Base-by-base conservation (phyloP, 768 basidiomycete species). In the Agrocybe pediades region DNA sequence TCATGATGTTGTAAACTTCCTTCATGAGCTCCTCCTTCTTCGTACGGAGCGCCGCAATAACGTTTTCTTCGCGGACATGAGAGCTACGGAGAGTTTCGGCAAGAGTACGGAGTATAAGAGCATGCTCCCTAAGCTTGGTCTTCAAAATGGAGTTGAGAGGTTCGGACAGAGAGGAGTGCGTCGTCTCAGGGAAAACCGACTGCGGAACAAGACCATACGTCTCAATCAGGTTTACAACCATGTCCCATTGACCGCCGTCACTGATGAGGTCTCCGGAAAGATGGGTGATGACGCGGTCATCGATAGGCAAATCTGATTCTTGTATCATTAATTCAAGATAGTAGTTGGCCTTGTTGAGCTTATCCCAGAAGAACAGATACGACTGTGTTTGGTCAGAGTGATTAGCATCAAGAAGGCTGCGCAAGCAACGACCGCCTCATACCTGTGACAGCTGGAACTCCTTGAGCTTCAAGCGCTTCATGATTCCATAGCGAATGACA, bases 181-280 rank as follows among this genome's bases (percentile, higher is more conserved):
- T 83, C 0, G 91, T 90, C 70, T 98, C 92, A 19, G 94, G 92
- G 68, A 85, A 94, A 30, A 92, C 49, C 0, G 83, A 54, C 64
- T 93, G 90, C 2, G 96, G 96, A 17, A 98, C 84, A 36, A 95
- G 73, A 43, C 96, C 96, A 65, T 96, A 97, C 41, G 77, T 87
- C 77, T 79, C 74, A 43, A 77, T 63, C 55, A 78, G 70, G 58
- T 75, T 83, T 60, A 82, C 78, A 6, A 73, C 85, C 94, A 96
- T 98, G 65, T 98, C 95, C 88, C 90, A 95, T 68, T 96, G 95
- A 7, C 95, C 95, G 46, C 94, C 94, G 65, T 97, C 95, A 61
- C 84, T 87, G 66, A 96, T 86, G 41, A 92, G 90, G 55, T 88
- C 88, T 6, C 70, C 65, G 8, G 89, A 80, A 42, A 98, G 81